Evolutionary conservation across 805 yeast genomes (phyloP), one percentile per base, ranked within the genome.

Genomic region (Suhomyces faveliae): DNA sequence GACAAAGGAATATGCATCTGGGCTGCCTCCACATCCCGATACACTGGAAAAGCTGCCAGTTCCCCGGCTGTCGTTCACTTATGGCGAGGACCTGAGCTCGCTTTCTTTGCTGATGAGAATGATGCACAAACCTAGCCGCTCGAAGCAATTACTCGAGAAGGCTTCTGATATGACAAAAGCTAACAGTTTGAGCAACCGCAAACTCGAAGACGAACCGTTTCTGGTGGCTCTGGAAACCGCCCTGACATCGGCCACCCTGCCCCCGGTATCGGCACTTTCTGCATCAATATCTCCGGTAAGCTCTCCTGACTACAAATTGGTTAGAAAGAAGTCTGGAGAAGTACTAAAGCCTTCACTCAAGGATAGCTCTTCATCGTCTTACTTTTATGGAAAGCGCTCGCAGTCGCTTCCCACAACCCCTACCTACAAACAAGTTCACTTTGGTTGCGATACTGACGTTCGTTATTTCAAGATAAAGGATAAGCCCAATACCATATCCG

Each of bases 271-370:
- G 19, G 21, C 23, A 35, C 11, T 15, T 3, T 35, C 46, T 2
- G n/a, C 22, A 1, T 12, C 12, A 11, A 13, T 11, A 27, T 22
- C 45, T 4, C 43, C 47, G 13, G 19, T 25, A 9, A 33, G 17
- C 4, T 22, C 41, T 15, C 46, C 42, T 5, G 54, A 47, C n/a
- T 57, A 63, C 48, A 59, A 56, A 44, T 66, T 87, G 46, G 79
- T 89, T 3, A 81, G 95, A 42, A 91, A 90, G 64, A 90, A 90
- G 64, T 81, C 89, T 0, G 97, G 96, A n/a, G 96, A 89, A 61
- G 70, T 87, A 39, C 85, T 89, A 40, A 87, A 87, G 60, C 81
- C 91, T 2, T 84, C 88, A 11, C 71, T 89, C 47, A 85, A 84
- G 59, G 71, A 77, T 21, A 70, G 75, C 51, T 24, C 47, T 1